These are phyloP conservation scores for Suillus lakei DNA, from an alignment of 768 basidiomycete genomes.

Conservation along the genomic window DNA sequence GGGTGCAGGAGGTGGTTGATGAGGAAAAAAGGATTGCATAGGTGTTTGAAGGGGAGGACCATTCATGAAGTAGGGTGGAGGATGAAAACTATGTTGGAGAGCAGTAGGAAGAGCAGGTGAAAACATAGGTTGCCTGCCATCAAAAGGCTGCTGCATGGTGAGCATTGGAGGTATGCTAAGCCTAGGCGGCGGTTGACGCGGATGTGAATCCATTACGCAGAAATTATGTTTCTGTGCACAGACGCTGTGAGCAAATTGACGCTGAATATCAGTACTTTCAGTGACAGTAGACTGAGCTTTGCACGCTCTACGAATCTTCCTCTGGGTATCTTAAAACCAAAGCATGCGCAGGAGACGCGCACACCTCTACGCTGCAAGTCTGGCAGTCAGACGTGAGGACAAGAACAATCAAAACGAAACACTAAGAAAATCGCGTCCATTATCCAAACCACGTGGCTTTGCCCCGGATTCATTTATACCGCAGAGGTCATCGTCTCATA, in stretches of 20 bases:
- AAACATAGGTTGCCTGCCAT: constrained; percentile 53
- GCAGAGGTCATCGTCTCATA: too few species aligned
- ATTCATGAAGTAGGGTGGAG: constrained; percentile 49
- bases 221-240: constrained; percentile 13
- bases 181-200: constrained; percentile 57
- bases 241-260: constrained; percentile 5
- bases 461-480: not conserved
- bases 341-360: constrained; percentile 6
- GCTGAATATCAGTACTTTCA: not conserved
- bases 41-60: constrained; percentile 66
- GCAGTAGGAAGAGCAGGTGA: constrained; percentile 70
- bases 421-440: constrained; percentile 3
- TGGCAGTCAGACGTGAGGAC: not conserved
- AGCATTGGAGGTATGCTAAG: constrained; percentile 62
- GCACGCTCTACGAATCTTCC: not conserved
- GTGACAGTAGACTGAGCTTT: constrained; percentile 10
- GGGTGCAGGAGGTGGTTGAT: constrained; percentile 53
- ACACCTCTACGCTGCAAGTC: constrained; percentile 1
- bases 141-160: constrained; percentile 60
- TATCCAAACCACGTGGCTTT: constrained; percentile 5
- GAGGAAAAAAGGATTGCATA: constrained; percentile 70
- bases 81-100: constrained; percentile 61
- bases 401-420: constrained; percentile 6
- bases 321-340: constrained; percentile 6
- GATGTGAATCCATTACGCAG: constrained; percentile 39